Conservation (phyloP, 345 rosid species). For the Combretum micranthum region DNA sequence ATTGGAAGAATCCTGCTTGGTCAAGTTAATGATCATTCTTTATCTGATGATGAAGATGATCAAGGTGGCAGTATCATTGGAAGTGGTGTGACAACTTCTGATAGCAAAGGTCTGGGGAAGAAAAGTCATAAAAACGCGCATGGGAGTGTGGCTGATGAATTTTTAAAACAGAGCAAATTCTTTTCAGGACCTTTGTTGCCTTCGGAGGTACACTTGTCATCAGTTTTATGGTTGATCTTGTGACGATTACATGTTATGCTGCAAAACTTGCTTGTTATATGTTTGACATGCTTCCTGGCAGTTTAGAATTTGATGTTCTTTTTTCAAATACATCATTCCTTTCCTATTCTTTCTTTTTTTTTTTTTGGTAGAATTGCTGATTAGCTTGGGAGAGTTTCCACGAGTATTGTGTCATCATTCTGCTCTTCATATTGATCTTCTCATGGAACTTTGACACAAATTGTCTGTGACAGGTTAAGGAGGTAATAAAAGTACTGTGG, state of each 20-base stretch:
- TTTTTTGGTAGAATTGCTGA: slow-evolving; percentile 5
- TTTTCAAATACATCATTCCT: neutral
- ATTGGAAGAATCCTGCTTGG: slow-evolving; percentile 23
- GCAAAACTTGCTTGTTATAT: no score
- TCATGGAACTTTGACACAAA: slow-evolving; percentile 8
- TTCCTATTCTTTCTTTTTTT: slow-evolving; percentile 1
- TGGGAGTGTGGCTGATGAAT: slow-evolving; percentile 22
- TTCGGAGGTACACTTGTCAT: slow-evolving; percentile 47
- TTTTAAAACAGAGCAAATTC: slow-evolving; percentile 22
- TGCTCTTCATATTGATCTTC: neutral
- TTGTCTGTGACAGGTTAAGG: slow-evolving; percentile 45
- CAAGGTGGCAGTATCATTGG: slow-evolving; percentile 12
- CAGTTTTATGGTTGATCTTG: neutral
- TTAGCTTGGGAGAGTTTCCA: neutral
- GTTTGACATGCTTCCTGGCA: no score
- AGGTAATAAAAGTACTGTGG: slow-evolving; percentile 58
- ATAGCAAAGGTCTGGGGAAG: slow-evolving; percentile 13
- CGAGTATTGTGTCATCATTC: neutral
- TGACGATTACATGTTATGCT: neutral
- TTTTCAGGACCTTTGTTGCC: slow-evolving; percentile 55
- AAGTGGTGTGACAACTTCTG: slow-evolving; percentile 18
- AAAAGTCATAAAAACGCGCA: slow-evolving; percentile 23
- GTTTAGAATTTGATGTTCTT: no score
- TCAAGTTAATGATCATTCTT: slow-evolving; percentile 23
- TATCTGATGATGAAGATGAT: slow-evolving; percentile 25